Evolutionary conservation across 805 yeast species (phyloP), one percentile per base, ranked within the genome.

Genomic region (Kuraishia borneana): DNA sequence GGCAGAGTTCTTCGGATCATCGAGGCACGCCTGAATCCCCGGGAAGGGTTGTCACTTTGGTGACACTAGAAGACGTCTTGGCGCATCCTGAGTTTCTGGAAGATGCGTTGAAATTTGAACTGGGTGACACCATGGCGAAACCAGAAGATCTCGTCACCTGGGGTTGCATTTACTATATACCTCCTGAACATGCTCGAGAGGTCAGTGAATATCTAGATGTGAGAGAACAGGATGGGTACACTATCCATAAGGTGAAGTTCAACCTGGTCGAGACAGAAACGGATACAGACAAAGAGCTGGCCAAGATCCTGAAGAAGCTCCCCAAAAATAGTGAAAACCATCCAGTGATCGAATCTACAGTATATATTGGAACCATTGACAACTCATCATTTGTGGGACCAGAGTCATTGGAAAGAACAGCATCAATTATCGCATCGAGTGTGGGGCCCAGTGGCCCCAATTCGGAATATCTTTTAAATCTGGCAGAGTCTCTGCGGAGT

Each of bases 1-100:
- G 96, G 96, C 96, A 88, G 54, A 70, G 83, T 23, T 79, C 92
- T 8, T 73, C 78, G 18, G 96, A 88, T 52, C 95, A 89, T 53
- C 59, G 96, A 35, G 96, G 96, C 1, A 81, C 94, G 0, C 85
- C 84, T 0, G 83, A 73, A 37, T 51, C 58, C n/a, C 95, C 94
- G 1, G 97, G 97, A 1, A 57, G 96, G 22, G 96, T 88, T 2
- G 95, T 73, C 7, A 88, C 96, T 0, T 59, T 88, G 31, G 63
- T 88, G 1, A 70, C 87, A 7, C 60, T 70, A 30, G 66, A 68
- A 6, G 75, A 73, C 37, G 63, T 81, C 13, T 50, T 68, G 18
- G 35, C 45, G 2, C 61, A 72, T 39, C 37, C 43, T 0, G 43
- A 36, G 2, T 68, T 75, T 36, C 59, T 62, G 23, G 40, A 56